phyloP scores from a whole-genome alignment of 208 protist species.

The Angomonas ambiguus region DNA sequence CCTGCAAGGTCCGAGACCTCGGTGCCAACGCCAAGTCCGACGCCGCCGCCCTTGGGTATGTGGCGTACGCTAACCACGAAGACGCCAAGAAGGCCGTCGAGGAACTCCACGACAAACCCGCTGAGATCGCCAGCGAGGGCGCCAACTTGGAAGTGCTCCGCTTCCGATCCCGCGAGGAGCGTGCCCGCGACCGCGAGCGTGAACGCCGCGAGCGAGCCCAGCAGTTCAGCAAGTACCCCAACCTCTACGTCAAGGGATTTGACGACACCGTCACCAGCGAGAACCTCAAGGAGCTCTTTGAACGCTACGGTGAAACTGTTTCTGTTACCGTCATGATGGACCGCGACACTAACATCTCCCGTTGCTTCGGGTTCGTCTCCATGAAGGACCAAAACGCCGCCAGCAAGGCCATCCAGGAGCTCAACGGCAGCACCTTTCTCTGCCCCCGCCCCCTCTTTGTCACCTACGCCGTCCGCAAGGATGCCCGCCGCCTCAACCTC shows the following conservation, averaged over 20 bases:
- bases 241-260: slow-evolving; percentile 99
- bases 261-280: slow-evolving; percentile 96
- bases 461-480: slow-evolving; percentile 95
- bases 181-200: slow-evolving; percentile 82
- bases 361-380: slow-evolving; percentile 98
- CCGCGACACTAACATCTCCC: slow-evolving; percentile 84
- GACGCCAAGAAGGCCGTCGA: slow-evolving; percentile 88
- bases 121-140: slow-evolving; percentile 75
- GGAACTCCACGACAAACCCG: slow-evolving; percentile 81
- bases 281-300: slow-evolving; percentile 94
- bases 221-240: slow-evolving; percentile 93
- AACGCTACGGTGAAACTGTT: slow-evolving; percentile 95
- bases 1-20: slow-evolving; percentile 93
- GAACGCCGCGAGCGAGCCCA: slow-evolving; percentile 88
- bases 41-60: slow-evolving; percentile 96
- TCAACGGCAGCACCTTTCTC: slow-evolving; percentile 95
- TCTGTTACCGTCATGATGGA: slow-evolving; percentile 96
- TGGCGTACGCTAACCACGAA: slow-evolving; percentile 94
- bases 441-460: slow-evolving; percentile 97
- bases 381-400: slow-evolving; percentile 95
- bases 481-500: slow-evolving; percentile 93
- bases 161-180: slow-evolving; percentile 96
- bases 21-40: slow-evolving; percentile 72
- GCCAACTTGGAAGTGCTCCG: slow-evolving; percentile 93
- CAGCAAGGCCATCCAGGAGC: slow-evolving; percentile 93